Evolutionary conservation across 441 rosid genomes (phyloP), one percentile per base, ranked within the genome.

Genomic region (Syzygium malaccense): DNA sequence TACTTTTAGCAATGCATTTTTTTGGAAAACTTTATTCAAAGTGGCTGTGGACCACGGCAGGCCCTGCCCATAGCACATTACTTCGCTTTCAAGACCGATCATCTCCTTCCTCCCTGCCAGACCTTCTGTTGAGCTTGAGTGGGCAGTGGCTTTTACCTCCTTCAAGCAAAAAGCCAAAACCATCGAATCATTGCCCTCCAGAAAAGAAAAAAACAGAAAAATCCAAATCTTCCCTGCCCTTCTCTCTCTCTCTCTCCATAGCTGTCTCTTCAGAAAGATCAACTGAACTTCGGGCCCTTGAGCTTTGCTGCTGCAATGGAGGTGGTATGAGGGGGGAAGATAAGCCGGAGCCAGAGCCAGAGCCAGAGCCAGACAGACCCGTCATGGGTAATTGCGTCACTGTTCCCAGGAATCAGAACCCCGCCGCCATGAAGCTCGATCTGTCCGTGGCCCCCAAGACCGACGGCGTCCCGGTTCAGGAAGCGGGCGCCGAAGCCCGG

Each of bases 51-150:
- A 92, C 83, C 94, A 94, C 94, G 88, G 89, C n/a, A 90, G 91
- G 86, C 86, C 86, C 2, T 11, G 19, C 11, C 1, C 19, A 88
- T 23, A 87, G 91, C 90, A 91, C 90, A 91, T 93, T 92, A 91
- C 94, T 94, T 94, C 87, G 89, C 95, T 93, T 94, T 95, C 94
- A 93, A 93, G 94, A 91, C 93, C 93, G 92, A 91, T 92, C 93
- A 90, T 90, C 90, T 89, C 68, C 87, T 54, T 14, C 54, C 54
- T 17, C 54, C 14, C 85, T 83, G 87, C 88, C 80, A 64, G 86
- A 90, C 28, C 68, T 17, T 41, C 26, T 66, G 66, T 49, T 64
- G 18, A 25, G 28, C 3, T 30, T 7, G 41, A 58, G 53, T 45
- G 68, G 45, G 25, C 56, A 25, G 14, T 28, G 45, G 79, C 80